Conservation (phyloP, 1,284 basidiomycete species). For the Cutaneotrichosporon sp. region DNA sequence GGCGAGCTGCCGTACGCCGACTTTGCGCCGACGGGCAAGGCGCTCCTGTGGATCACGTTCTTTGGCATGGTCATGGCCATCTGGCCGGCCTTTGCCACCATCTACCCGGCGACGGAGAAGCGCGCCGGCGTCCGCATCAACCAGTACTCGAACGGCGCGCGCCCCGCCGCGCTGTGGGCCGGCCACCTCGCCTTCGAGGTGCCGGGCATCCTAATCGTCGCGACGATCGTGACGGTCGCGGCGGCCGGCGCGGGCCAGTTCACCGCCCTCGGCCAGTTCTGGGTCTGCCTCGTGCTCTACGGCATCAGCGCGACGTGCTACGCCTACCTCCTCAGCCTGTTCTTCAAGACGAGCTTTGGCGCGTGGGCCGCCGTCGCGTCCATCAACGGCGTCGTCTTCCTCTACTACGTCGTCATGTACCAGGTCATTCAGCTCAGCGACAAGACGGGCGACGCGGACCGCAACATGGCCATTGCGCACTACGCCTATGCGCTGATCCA, state of each 20-base stretch:
- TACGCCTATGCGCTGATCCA: slow-evolving; percentile 68
- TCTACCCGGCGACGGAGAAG: slow-evolving; percentile 68
- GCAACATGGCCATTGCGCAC: slow-evolving; percentile 66
- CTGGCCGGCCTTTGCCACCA: slow-evolving; percentile 74
- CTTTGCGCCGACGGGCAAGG: slow-evolving; percentile 33
- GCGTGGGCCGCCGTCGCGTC: slow-evolving; percentile 72
- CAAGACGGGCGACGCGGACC: slow-evolving; percentile 58
- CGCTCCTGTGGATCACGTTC: slow-evolving; percentile 40
- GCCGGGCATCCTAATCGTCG: slow-evolving; percentile 61
- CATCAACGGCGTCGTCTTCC: slow-evolving; percentile 72
- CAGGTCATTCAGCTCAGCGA: slow-evolving; percentile 40
- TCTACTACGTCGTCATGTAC: slow-evolving; percentile 54
- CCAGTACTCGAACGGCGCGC: slow-evolving; percentile 67
- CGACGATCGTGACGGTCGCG: slow-evolving; percentile 65
- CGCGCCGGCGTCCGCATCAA: slow-evolving; percentile 67
- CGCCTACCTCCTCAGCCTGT: slow-evolving; percentile 66
- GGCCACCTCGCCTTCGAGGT: slow-evolving; percentile 76
- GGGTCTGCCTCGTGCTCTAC: slow-evolving; percentile 71
- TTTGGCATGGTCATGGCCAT: slow-evolving; percentile 57
- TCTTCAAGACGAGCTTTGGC: slow-evolving; percentile 67
- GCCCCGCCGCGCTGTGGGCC: slow-evolving; percentile 72
- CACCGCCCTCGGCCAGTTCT: slow-evolving; percentile 62
- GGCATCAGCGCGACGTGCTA: slow-evolving; percentile 69
- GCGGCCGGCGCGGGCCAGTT: slow-evolving; percentile 67
- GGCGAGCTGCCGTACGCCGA: slow-evolving; percentile 43